These are phyloP conservation scores for Lactarius indigo DNA, from an alignment of 768 basidiomycete species.

Conservation along the genomic window DNA sequence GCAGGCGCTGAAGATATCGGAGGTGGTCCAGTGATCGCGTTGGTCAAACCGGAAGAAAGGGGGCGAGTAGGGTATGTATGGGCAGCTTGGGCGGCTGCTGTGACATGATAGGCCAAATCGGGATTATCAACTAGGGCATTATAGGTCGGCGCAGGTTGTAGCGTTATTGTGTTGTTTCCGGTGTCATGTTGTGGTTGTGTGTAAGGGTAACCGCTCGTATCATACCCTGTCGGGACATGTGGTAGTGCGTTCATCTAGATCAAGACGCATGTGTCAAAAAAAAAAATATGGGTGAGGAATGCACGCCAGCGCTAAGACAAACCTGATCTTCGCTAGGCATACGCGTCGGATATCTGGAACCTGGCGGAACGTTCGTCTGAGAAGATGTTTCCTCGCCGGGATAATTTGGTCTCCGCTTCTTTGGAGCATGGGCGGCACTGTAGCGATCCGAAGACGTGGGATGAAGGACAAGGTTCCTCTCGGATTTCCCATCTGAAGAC, in stretches of 20 bases:
- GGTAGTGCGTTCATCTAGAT: constrained; percentile 18
- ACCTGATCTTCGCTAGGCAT: constrained; percentile 19
- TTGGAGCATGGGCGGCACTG: constrained; percentile 43
- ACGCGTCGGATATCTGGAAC: constrained; percentile 22
- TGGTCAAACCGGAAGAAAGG: constrained; percentile 9
- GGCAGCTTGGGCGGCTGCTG: constrained; percentile 12
- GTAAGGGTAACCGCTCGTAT: constrained; percentile 11
- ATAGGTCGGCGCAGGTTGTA: constrained; percentile 17
- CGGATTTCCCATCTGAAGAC: constrained; percentile 75
- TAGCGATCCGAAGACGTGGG: constrained; percentile 78
- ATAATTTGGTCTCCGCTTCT: constrained; percentile 30
- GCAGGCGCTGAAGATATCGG: constrained; percentile 14
- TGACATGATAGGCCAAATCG: constrained; percentile 17
- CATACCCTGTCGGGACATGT: constrained; percentile 10
- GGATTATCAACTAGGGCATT: constrained; percentile 8
- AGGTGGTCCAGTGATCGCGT: constrained; percentile 10
- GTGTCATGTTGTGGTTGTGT: constrained; percentile 18
- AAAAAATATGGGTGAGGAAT: neutral
- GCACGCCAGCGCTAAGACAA: constrained; percentile 1
- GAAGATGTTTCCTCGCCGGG: constrained; percentile 26
- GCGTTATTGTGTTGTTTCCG: constrained; percentile 14
- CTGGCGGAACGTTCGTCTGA: constrained; percentile 28
- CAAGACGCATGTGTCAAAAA: neutral
- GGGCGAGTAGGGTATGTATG: constrained; percentile 18
- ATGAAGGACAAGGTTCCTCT: constrained; percentile 87